Conservation (phyloP, 352 stramenopile genomes). For the Phytopythium ostracodes region DNA sequence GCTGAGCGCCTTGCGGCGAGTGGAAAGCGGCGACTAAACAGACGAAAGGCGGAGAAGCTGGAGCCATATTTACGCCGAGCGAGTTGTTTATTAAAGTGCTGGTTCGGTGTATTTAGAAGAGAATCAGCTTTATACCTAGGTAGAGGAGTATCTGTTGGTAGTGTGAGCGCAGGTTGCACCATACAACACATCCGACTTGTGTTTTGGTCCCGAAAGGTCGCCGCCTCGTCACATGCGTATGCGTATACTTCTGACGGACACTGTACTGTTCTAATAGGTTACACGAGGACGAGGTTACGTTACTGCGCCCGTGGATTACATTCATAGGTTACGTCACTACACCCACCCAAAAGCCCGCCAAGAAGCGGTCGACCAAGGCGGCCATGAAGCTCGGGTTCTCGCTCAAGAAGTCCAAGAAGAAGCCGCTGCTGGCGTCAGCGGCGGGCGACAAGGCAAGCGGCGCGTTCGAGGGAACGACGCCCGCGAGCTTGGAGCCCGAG, state of each 20-base stretch:
- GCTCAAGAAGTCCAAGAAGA: slow-evolving; percentile 72
- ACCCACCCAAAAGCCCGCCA: neutral
- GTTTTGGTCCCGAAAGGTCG: neutral
- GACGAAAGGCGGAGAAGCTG: too few relatives aligned
- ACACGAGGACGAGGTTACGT: too few relatives aligned
- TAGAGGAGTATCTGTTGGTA: neutral
- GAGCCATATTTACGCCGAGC: too few relatives aligned
- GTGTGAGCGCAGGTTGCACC: neutral
- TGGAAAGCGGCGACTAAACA: too few relatives aligned
- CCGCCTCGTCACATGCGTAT: neutral
- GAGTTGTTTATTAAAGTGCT: too few relatives aligned
- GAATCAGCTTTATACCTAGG: too few relatives aligned
- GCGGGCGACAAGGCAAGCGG: slow-evolving; percentile 8
- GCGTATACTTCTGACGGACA: neutral
- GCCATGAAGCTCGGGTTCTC: slow-evolving; percentile 64
- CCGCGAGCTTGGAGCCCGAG: slow-evolving; percentile 14
- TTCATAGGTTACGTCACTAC: too few relatives aligned
- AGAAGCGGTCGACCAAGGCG: neutral
- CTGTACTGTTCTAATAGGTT: neutral
- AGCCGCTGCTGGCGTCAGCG: slow-evolving; percentile 13
- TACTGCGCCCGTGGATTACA: too few relatives aligned
- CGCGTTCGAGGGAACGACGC: slow-evolving; percentile 16
- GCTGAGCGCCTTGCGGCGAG: too few relatives aligned
- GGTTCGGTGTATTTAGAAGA: too few relatives aligned
- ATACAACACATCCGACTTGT: neutral